Conservation (phyloP, 1,284 basidiomycete species). For the Athelia psychrophila region DNA sequence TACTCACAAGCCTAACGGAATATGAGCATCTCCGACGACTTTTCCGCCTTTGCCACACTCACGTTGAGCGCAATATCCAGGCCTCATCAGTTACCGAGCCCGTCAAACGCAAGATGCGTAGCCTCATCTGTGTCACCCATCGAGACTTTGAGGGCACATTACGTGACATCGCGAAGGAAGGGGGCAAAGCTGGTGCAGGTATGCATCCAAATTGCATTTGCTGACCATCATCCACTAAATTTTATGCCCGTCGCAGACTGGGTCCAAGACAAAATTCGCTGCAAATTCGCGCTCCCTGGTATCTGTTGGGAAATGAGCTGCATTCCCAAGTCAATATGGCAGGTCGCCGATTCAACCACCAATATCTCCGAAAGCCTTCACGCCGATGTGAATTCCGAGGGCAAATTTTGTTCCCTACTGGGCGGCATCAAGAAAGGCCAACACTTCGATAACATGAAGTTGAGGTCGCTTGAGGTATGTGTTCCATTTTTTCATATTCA, state of each 20-base stretch:
- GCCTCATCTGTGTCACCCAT: conserved; percentile 18
- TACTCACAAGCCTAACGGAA: conserved; percentile 8
- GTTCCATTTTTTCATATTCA: neutral
- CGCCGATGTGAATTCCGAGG: conserved; percentile 17
- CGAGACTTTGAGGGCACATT: conserved; percentile 17
- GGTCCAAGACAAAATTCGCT: conserved; percentile 19
- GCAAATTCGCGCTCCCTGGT: conserved; percentile 18
- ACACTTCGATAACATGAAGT: conserved; percentile 12
- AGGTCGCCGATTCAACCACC: conserved; percentile 13
- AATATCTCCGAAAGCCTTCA: conserved; percentile 19
- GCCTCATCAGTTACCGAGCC: conserved; percentile 7
- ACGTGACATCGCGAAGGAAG: conserved; percentile 7
- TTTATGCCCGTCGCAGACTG: conserved; percentile 13
- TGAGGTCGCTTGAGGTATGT: conserved; percentile 9
- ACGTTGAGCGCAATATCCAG: conserved; percentile 18
- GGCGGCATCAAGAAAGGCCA: conserved; percentile 14
- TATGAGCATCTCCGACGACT: conserved; percentile 22
- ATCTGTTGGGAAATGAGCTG: conserved; percentile 19
- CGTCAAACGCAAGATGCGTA: conserved; percentile 16
- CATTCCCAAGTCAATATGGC: conserved; percentile 17
- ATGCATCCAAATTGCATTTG: neutral
- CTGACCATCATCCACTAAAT: neutral
- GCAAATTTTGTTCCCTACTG: conserved; percentile 14
- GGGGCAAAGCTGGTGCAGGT: conserved; percentile 14
- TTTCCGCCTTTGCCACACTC: conserved; percentile 17